Evolutionary conservation across 169 alveolate genomes (phyloP), one percentile per base, ranked within the genome.

Genomic region (Cryptosporidium meleagridis): DNA sequence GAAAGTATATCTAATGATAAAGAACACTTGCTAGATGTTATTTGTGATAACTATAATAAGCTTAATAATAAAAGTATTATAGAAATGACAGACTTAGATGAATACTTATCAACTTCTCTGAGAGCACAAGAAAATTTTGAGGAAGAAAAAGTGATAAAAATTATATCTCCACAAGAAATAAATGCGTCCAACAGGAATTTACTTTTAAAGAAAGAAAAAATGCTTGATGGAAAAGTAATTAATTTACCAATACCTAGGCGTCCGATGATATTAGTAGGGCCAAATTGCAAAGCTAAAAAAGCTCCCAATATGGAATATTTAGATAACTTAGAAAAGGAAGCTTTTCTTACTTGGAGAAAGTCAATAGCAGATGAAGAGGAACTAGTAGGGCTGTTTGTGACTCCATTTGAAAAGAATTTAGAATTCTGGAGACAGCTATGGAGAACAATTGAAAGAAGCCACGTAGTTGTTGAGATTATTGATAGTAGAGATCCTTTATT

Each of bases 381-480:
- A 85, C 91, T 91, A 58, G 96, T 96, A 85, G 96, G 97, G 31
- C 92, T 95, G 52, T 91, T 94, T 51, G 95, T 99, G 69, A 98
- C 99, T 2, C 99, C 99, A 18, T 99, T 95, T 92, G 99, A 99
- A 92, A 98, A 97, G 94, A 99, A 99, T 91, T 73, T 98, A 9
- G 99, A 98, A 70, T 98, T 97, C 39, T 99, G 99, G 99, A 94
- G 97, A 93, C 98, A 99, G 94, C 94, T 99, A 73, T 99, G 99
- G 99, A 96, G 99, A 72, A 99, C 98, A 7, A 95, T 97, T 12
- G 99, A 99, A 67, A 96, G 95, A 85, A 93, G 98, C 61, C 97
- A 98, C 80, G 91, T 99, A 21, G 87, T 99, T 44, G 95, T 97
- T 72, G 96, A 97, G 91, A 97, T 99, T 39, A 96, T 98, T 14